A percentile compares a stretch with the other conserved stretches of the same genome.
phyloP scores from a whole-genome alignment of 371 early-diverging fungal genomes.

The Rhizomucor pusillus region DNA sequence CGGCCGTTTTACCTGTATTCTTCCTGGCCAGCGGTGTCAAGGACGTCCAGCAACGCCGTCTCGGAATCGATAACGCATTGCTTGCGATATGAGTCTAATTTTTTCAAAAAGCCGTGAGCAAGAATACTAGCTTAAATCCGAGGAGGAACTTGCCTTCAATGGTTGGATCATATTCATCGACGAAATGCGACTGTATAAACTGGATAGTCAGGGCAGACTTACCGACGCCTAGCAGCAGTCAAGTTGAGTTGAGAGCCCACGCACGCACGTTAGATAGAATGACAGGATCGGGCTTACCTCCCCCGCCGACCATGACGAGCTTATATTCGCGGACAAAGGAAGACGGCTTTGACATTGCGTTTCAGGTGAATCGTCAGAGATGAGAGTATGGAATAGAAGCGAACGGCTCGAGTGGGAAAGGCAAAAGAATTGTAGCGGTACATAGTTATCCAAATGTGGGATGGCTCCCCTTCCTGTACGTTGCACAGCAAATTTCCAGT shows the following conservation, averaged over 20 bases:
- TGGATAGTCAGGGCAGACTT: conserved; percentile 82
- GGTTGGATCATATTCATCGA: conserved; percentile 85
- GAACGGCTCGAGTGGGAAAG: too few species aligned
- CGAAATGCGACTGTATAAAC: conserved; percentile 77
- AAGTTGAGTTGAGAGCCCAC: too few species aligned
- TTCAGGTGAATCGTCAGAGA: too few species aligned
- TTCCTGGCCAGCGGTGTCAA: conserved; percentile 93
- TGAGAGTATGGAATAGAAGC: too few species aligned
- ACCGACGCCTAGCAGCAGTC: conserved; percentile 55
- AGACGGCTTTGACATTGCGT: conserved; percentile 45
- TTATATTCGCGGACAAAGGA: conserved; percentile 70
- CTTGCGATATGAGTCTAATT: conserved; percentile 85
- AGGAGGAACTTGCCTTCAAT: conserved; percentile 81
- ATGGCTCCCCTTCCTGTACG: too few species aligned
- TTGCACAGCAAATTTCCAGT: too few species aligned
- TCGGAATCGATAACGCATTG: conserved; percentile 84
- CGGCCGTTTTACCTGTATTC: conserved; percentile 75
- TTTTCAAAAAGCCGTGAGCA: neutral
- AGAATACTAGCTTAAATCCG: too few species aligned
- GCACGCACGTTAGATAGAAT: too few species aligned
- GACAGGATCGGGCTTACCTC: conserved; percentile 54
- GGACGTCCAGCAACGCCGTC: too few species aligned
- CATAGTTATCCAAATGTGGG: too few species aligned
- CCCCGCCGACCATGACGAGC: conserved; percentile 84
- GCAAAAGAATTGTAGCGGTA: too few species aligned